These are phyloP conservation scores for Mycena chlorophos DNA, from an alignment of 768 basidiomycete genomes.

Conservation along the genomic window DNA sequence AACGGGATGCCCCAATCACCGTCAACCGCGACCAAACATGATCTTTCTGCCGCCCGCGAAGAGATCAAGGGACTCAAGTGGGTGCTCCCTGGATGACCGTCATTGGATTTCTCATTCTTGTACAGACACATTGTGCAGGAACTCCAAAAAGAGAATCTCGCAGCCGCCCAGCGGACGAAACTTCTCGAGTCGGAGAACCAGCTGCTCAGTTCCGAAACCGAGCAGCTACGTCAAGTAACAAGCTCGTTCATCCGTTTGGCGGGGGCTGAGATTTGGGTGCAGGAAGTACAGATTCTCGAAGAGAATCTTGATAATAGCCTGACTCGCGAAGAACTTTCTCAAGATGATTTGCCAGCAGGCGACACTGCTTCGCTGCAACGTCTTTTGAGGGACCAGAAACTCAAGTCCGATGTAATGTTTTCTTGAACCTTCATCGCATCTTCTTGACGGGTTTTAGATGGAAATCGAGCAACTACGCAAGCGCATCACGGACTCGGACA, in stretches of 20 bases:
- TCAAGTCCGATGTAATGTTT: conserved; percentile 49
- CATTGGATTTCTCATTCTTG: background rate
- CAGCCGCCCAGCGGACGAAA: conserved; percentile 61
- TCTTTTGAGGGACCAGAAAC: conserved; percentile 47
- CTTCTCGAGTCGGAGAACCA: conserved; percentile 78
- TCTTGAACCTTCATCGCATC: background rate
- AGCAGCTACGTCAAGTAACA: conserved; percentile 71
- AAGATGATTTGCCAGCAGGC: conserved; percentile 24
- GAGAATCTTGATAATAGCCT: conserved; percentile 67
- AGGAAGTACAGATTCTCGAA: conserved; percentile 80
- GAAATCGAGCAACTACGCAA: conserved; percentile 74
- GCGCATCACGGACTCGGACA: conserved; percentile 66
- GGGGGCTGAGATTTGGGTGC: conserved; percentile 11
- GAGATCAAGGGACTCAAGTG: conserved; percentile 89
- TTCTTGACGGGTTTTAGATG: conserved; percentile 34
- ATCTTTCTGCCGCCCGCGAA: conserved; percentile 50
- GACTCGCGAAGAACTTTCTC: conserved; percentile 48
- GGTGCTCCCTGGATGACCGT: no score
- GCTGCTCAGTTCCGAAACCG: conserved; percentile 61
- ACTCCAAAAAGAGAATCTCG: conserved; percentile 77
- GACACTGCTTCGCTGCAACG: conserved; percentile 45
- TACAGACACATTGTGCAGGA: conserved; percentile 83
- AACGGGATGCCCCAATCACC: conserved; percentile 39
- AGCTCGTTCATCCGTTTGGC: background rate
- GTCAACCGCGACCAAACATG: conserved; percentile 49